Conservation (phyloP, 140 eudicot genomes). For the Bidens hawaiensis region DNA sequence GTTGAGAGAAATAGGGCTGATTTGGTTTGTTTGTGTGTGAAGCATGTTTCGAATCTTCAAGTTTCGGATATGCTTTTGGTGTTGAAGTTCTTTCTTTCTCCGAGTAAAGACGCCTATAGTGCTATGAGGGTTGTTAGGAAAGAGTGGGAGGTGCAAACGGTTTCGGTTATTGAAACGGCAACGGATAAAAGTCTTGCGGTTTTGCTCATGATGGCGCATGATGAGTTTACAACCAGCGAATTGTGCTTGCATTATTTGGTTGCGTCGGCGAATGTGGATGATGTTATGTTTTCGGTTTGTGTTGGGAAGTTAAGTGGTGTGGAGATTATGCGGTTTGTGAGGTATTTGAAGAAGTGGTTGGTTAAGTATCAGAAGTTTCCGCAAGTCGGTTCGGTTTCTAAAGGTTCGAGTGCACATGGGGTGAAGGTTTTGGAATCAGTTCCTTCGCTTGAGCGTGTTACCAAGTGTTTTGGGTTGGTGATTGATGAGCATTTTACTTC, state of each 20-base stretch:
- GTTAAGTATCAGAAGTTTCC: conserved; percentile 75
- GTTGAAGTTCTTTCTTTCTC: conserved; percentile 58
- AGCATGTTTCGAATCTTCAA: conserved; percentile 45
- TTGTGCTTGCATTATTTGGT: conserved; percentile 72
- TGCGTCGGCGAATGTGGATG: conserved; percentile 54
- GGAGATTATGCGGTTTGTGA: conserved; percentile 57
- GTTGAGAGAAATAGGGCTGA: conserved; percentile 49
- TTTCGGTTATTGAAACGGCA: conserved; percentile 48
- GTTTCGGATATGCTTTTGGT: conserved; percentile 45
- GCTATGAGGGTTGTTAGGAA: conserved; percentile 50
- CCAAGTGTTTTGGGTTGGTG: conserved; percentile 64
- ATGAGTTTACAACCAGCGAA: conserved; percentile 58
- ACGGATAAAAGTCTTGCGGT: conserved; percentile 38
- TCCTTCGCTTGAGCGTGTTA: conserved; percentile 54
- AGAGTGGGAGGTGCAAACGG: conserved; percentile 64
- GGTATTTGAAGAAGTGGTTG: conserved; percentile 74
- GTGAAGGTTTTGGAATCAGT: conserved; percentile 52
- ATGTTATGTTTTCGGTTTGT: conserved; percentile 65
- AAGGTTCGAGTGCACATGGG: conserved; percentile 35
- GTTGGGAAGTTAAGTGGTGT: conserved; percentile 55
- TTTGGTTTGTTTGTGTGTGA: conserved; percentile 61
- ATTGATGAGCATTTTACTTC: conserved; percentile 78
- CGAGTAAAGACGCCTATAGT: conserved; percentile 38
- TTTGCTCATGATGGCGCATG: conserved; percentile 67
- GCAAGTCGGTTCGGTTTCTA: conserved; percentile 39